These are phyloP conservation scores for Clonostachys byssicola DNA, from an alignment of 2,329 filamentous ascomycete genomes.

Conservation along the genomic window DNA sequence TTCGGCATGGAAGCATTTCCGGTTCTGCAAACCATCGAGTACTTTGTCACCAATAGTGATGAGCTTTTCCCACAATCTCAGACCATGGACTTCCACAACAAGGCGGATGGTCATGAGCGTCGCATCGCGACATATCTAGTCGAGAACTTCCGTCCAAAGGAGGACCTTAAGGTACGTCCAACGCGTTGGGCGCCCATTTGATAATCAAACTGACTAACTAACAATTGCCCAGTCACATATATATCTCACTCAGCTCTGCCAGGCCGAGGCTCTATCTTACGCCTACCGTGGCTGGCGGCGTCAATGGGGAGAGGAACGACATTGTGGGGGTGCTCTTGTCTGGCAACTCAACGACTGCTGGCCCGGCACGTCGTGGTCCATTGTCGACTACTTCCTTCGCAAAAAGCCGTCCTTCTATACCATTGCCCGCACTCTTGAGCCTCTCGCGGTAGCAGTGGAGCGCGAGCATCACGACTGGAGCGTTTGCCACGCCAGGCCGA, in stretches of 20 bases:
- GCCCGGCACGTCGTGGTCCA: conserved; percentile 57
- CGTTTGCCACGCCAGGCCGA: background rate
- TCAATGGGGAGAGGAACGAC: conserved; percentile 54
- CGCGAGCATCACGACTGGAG: conserved; percentile 10
- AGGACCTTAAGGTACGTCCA: conserved; percentile 65
- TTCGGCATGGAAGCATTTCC: conserved; percentile 65
- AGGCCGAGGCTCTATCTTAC: conserved; percentile 38
- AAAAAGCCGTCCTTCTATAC: conserved; percentile 51
- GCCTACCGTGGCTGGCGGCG: conserved; percentile 49
- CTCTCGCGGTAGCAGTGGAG: conserved; percentile 50
- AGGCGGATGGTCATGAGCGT: conserved; percentile 70
- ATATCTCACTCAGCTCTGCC: conserved; percentile 40
- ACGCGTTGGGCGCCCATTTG: conserved; percentile 56
- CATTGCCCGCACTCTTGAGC: conserved; percentile 45
- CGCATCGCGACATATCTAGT: conserved; percentile 71
- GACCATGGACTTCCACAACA: conserved; percentile 76
- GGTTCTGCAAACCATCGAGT: conserved; percentile 63
- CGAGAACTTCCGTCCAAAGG: conserved; percentile 64
- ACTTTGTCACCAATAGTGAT: conserved; percentile 53
- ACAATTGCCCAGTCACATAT: background rate
- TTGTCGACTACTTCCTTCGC: conserved; percentile 55
- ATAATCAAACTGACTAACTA: too few species aligned
- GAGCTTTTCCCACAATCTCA: conserved; percentile 62
- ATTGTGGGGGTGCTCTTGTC: conserved; percentile 56
- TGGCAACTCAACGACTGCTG: conserved; percentile 66